Evolutionary conservation across 2,329 filamentous ascomycete genomes (phyloP), one percentile per base, ranked within the genome.

Genomic region (Coniochaeta prunicola): DNA sequence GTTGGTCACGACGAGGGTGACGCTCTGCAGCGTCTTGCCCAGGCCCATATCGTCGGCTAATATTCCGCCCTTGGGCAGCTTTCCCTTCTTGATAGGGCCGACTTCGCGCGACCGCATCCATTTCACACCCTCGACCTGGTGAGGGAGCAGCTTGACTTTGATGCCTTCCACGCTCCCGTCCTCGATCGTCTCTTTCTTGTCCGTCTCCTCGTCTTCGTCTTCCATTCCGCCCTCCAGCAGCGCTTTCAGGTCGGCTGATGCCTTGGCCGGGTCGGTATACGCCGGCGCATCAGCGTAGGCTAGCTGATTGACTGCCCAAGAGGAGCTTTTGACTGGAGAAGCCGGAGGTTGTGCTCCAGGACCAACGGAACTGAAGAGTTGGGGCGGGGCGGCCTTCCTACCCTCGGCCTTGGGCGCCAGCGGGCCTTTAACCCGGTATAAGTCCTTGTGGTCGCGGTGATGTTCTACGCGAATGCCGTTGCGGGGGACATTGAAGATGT

Each of bases 31-130:
- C 0, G 94, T 99, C 79, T 99, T 99, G 60, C 94, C 94, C 15
- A 97, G 78, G 64, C 93, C 93, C 93, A 97, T 96, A 70, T 99
- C 94, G 68, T 99, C 94, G 19, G 94, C 94, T 36, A 99, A 81
- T 63, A 99, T 96, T 19, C 94, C 94, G 36, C 94, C 94, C 66
- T 96, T 94, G 31, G 93, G 92, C 10, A 96, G 82, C 62, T 77
- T 84, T 60, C 90, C 90, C 65, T 88, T 89, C 76, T 94, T 96
- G 61, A 90, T 86, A 19, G 86, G 86, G 2, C 93, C 92, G 12
- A 91, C 86, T 74, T 99, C 94, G 67, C 96, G 91, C 60, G 92
- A 90, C 59, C 84, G 88, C 91, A 99, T 96, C 93, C 94, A 99
- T 59, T 88, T 85, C 1, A 97, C 88, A 66, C 94, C 94, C 59